Base-by-base conservation (phyloP, 108 stramenopile species). In the Skeletonema menzelii region DNA sequence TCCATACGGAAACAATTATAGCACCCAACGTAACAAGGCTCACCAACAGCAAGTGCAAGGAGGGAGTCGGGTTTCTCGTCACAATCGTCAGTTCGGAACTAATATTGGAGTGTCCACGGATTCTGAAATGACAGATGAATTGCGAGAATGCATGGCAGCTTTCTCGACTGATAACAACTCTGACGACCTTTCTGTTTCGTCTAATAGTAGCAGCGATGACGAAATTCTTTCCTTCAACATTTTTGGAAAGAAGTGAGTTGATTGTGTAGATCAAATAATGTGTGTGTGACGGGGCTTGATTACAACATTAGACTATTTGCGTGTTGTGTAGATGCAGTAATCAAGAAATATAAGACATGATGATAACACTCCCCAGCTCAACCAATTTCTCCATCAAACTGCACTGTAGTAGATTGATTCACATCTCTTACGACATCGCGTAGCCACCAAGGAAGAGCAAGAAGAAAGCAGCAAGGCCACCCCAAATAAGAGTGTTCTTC, bases 401-500 rank as follows among this genome's bases (percentile, higher is more conserved):
- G 19, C 22, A n/a, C 10, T 53, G 49, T 53, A 53, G 49, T 53
- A 53, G 49, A 22, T 22, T 22, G 47, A 49, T 22, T 20, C 20
- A 49, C 47, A 28, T 35, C 35, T 5, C 40, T 85, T 82, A 91
- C 32, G 82, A 84, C 20, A 92, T 69, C 4, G 86, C 93, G 59
- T 94, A 94, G 12, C 93, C 93, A 34, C 84, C 65, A 34, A 94
- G 68, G 85, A 97, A 96, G 12, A 96, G 76, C 17, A 88, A 30
- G 74, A 97, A 95, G 77, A 96, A 96, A 8, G 65, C 65, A 14
- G 59, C 93, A 19, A 97, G 85, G 26, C 95, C 88, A 4, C 97
- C 97, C 69, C 96, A 97, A 55, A 97, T 94, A 49, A 95, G 76
- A 8, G 79, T 42, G 72, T 92, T 96, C 80, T 96, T 96, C 77